These are phyloP conservation scores for Graphilbum sp. DNA, from an alignment of 2,329 filamentous ascomycete species.

Conservation along the genomic window DNA sequence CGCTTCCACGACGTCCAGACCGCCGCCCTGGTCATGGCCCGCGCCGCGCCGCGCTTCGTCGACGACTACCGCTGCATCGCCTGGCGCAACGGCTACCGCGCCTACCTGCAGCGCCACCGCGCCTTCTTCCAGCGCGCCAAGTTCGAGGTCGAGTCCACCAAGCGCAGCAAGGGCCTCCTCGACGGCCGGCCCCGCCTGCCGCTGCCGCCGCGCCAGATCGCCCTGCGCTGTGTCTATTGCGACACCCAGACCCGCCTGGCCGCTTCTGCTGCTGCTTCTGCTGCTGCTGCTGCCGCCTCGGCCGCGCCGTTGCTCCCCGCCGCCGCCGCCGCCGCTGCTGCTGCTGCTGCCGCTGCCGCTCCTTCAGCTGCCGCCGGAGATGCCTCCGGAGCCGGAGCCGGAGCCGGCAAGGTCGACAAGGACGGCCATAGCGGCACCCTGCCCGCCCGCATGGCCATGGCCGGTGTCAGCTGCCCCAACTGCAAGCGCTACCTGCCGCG, in stretches of 20 bases:
- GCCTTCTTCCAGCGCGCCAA: constrained; percentile 59
- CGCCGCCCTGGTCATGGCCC: constrained; percentile 56
- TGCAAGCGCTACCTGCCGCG: constrained; percentile 51
- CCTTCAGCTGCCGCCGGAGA: background rate
- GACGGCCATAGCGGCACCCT: constrained; percentile 24
- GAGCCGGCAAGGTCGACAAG: background rate
- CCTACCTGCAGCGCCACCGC: constrained; percentile 56
- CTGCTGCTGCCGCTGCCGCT: background rate
- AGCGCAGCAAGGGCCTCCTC: constrained; percentile 35
- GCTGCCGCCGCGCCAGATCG: constrained; percentile 51
- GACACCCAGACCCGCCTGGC: constrained; percentile 40
- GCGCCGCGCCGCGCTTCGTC: constrained; percentile 60
- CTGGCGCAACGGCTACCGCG: constrained; percentile 58
- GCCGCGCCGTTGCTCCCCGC: constrained; percentile 6
- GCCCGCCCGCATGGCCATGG: constrained; percentile 35
- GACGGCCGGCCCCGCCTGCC: constrained; percentile 43
- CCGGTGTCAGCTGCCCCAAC: constrained; percentile 48
- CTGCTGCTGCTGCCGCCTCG: constrained; percentile 6
- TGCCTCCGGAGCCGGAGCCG: background rate
- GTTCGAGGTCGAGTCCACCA: constrained; percentile 63
- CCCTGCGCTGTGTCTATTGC: constrained; percentile 64
- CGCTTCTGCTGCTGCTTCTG: constrained; percentile 15
- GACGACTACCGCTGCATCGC: constrained; percentile 58
- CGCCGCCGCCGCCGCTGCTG: constrained; percentile 4
- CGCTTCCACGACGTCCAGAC: constrained; percentile 68